Percentiles rank a stretch among this genome's conserved stretches.
Evolutionary conservation across 805 yeast species (phyloP).

Genomic region (Candida suzukii): DNA sequence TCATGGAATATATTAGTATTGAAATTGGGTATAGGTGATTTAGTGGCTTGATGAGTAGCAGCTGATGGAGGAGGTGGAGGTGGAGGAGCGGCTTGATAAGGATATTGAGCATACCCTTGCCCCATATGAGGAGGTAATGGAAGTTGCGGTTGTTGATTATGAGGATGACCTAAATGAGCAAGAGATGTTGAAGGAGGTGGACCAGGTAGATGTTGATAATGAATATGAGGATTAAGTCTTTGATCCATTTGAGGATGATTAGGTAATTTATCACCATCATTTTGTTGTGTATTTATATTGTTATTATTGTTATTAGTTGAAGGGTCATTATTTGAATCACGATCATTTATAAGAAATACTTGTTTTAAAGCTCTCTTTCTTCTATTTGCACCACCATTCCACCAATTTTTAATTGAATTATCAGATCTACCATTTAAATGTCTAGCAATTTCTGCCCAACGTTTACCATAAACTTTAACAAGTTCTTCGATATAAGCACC

Average conservation of each 20-base stretch:
- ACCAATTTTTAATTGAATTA: slow-evolving; percentile 90
- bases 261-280: not conserved
- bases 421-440: slow-evolving; percentile 85
- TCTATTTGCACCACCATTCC: slow-evolving; percentile 91
- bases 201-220: no score
- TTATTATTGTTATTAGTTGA: not conserved
- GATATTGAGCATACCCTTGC: no score
- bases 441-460: slow-evolving; percentile 92
- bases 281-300: slow-evolving; percentile 1
- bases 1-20: slow-evolving; percentile 6
- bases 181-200: no score
- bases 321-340: not conserved
- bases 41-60: slow-evolving; percentile 4
- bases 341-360: slow-evolving; percentile 6
- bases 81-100: no score
- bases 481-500: slow-evolving; percentile 75
- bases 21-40: slow-evolving; percentile 12
- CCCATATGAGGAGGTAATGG: no score
- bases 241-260: no score
- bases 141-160: slow-evolving; percentile 2
- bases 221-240: no score
- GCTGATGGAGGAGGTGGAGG: slow-evolving; percentile 7
- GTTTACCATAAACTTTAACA: slow-evolving; percentile 73
- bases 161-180: no score
- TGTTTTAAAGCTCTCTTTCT: slow-evolving; percentile 48